Conservation (phyloP, 139 green algal species). For the Astrephomene gubernaculifera region DNA sequence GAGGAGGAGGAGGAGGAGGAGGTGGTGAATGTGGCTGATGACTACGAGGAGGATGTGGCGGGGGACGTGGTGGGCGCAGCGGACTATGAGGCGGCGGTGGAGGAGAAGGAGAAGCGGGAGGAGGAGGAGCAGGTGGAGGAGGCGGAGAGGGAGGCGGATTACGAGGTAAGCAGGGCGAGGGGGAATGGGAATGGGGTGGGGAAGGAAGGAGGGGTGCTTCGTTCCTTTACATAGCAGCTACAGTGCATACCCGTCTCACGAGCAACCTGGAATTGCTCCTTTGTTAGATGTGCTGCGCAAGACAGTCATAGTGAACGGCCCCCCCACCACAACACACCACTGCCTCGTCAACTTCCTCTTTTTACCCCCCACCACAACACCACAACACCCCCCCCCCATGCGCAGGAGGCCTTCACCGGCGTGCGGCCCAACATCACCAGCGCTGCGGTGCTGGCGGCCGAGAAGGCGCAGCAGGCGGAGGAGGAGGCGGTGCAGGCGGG, state of each 20-base stretch:
- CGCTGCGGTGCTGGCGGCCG: not conserved
- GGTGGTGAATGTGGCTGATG: conserved; percentile 16
- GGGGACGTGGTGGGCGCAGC: not conserved
- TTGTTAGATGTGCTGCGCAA: no score
- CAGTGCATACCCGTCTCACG: no score
- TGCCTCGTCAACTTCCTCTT: no score
- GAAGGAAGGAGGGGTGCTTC: no score
- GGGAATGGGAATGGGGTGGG: no score
- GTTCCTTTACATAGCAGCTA: no score
- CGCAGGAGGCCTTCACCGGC: not conserved
- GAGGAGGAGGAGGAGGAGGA: not conserved
- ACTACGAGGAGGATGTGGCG: conserved; percentile 33
- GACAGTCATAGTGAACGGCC: no score
- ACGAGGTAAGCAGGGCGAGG: no score
- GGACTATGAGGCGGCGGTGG: conserved; percentile 28
- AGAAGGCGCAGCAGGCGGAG: not conserved
- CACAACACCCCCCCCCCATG: not conserved
- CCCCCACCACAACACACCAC: no score
- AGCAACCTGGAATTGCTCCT: no score
- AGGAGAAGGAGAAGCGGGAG: not conserved
- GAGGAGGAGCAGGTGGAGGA: not conserved
- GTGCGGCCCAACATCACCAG: conserved; percentile 4
- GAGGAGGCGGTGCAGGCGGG: not conserved
- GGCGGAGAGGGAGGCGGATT: not conserved
- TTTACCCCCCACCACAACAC: not conserved